Evolutionary conservation across 139 green algal genomes (phyloP), one percentile per base, ranked within the genome.

Genomic region (Auxenochlorella protothecoides): DNA sequence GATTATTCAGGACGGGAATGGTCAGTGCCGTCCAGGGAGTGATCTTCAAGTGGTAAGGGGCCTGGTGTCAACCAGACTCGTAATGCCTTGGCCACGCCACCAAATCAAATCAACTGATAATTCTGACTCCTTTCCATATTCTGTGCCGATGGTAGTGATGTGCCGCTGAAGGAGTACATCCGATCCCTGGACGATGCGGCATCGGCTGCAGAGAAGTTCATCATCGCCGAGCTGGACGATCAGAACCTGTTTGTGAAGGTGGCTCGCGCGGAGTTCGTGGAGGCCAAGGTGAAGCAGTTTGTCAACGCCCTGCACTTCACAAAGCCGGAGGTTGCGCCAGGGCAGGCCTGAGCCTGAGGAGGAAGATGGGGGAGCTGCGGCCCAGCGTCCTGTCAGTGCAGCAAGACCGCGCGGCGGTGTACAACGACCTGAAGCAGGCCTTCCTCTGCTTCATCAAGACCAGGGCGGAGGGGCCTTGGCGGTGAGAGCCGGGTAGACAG

Each of bases 201-300:
- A 68, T 54, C 68, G 27, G n/a, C 61, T 1, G 60, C 60, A 3
- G 60, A 78, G 11, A n/a, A 55, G 11, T 78, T 83, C 14, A 75
- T 83, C 59, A 74, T 72, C 5, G 56, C 59, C 9, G 14, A 68
- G 6, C 55, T 81, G 55, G 75, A 74, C 68, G 75, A 84, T 68
- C 79, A 55, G 4, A 75, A 83, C 64, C 65, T 84, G 54, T 60
- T 81, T 10, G 63, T 81, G 44, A 78, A 73, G 59, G 59, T 59
- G 52, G 65, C 71, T 27, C 10, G 13, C 14, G 27, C 68, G 15
- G 65, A 72, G 3, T 80, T 66, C 53, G 69, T 80, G 12, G 53
- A 66, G 11, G 53, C 67, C 13, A 52, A 64, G 15, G 65, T 76
- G 4, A 72, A 72, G 9, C 63, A 44, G 2, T 75, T 72, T 53